phyloP scores from a whole-genome alignment of 352 stramenopile genomes.

The Thalassiosira sp. region DNA sequence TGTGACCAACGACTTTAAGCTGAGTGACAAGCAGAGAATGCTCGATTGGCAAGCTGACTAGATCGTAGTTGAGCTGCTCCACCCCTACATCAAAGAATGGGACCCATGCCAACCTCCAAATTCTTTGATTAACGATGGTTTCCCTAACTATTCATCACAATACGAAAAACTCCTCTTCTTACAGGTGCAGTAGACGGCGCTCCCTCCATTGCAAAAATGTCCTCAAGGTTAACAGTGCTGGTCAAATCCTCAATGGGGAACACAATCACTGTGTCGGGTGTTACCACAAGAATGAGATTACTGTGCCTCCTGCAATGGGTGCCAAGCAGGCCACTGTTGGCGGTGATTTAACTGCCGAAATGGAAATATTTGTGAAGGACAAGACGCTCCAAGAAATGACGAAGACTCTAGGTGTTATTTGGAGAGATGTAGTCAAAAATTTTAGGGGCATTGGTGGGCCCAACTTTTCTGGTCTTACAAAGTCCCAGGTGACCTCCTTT shows the following conservation, averaged over 20 bases:
- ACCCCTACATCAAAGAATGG: too few relatives aligned
- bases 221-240: neutral
- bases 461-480: neutral
- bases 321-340: neutral
- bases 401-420: neutral
- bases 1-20: too few relatives aligned
- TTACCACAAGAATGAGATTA: neutral
- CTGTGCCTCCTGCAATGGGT: neutral
- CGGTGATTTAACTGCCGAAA: neutral
- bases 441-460: neutral
- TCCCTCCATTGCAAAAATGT: neutral
- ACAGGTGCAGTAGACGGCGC: neutral
- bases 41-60: too few relatives aligned
- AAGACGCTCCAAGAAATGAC: neutral
- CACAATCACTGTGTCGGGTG: neutral
- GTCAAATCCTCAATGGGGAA: neutral
- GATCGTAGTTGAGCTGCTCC: too few relatives aligned
- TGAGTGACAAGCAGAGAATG: too few relatives aligned
- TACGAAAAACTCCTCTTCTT: neutral
- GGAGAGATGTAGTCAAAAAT: neutral
- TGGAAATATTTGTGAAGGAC: neutral
- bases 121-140: neutral
- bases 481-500: neutral
- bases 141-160: neutral
- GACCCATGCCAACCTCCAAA: neutral